These are phyloP conservation scores for Elsinoe australis DNA, from an alignment of 2,329 filamentous ascomycete genomes.

Conservation along the genomic window DNA sequence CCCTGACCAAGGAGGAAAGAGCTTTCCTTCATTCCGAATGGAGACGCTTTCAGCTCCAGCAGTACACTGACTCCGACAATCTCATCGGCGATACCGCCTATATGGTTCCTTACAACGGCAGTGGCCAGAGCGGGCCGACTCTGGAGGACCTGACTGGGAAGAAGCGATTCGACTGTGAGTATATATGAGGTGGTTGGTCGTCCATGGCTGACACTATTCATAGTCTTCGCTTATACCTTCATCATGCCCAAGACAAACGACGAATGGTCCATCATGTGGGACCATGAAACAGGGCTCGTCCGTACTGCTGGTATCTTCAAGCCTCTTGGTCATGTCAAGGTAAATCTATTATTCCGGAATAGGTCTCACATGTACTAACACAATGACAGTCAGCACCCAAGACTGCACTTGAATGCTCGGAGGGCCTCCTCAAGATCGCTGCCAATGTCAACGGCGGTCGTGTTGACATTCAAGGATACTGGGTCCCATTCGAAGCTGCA, in stretches of 20 bases:
- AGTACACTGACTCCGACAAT: conserved; percentile 2
- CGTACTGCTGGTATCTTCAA: conserved; percentile 95
- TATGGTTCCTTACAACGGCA: conserved; percentile 15
- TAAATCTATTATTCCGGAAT: conserved; percentile 33
- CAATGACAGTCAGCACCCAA: conserved; percentile 68
- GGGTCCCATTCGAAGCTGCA: conserved; percentile 87
- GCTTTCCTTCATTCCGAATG: conserved; percentile 5
- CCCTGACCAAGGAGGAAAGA: conserved; percentile 4
- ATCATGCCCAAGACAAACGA: conserved; percentile 54
- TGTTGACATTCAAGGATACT: conserved; percentile 89
- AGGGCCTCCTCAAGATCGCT: conserved; percentile 77
- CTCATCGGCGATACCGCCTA: conserved; percentile 14
- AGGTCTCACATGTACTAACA: conserved; percentile 17
- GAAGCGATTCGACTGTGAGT: conserved; percentile 77
- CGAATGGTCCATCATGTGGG: conserved; percentile 82
- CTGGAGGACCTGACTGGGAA: conserved; percentile 67
- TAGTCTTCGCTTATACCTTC: conserved; percentile 82
- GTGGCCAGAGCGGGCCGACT: conserved; percentile 7
- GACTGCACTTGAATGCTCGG: conserved; percentile 63
- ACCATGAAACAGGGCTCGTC: conserved; percentile 90
- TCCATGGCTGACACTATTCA: conserved; percentile 22
- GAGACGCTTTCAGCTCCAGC: neutral
- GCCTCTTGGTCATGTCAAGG: conserved; percentile 79
- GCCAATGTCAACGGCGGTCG: conserved; percentile 93
- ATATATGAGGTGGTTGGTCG: neutral